Evolutionary conservation across 83 land plant genomes (phyloP), one percentile per base, ranked within the genome.

Genomic region (Picea mariana): DNA sequence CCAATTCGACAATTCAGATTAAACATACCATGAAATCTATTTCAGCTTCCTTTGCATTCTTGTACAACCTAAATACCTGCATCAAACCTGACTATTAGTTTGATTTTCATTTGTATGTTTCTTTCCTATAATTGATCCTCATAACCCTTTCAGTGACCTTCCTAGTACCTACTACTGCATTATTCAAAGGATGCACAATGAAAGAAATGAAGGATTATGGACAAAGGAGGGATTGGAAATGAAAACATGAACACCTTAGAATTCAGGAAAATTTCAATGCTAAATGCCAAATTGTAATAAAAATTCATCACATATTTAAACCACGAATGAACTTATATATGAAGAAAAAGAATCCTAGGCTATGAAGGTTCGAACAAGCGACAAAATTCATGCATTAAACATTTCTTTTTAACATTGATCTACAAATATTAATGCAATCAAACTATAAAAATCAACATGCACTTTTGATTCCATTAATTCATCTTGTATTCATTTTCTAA

Each of bases 21-120:
- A 27, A 75, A 77, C 94, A 86, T 90, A 96, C 99, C 34, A 84
- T 82, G 73, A 86, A 96, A 66, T 96, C 96, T 34, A 96, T 72
- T 88, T 96, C 99, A 67, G 80, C 95, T 86, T 94, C 91, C 65
- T 94, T 95, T 83, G 88, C 89, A 15, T 78, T 90, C 83, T 90
- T 93, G 89, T 89, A 88, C 6, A 93, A 66, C 83, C 99, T 87
- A 20, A 88, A 84, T 24, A 93, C 86, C 99, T 96, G 92, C 81
- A 88, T 75, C 75, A 82, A 34, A 69, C 2, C 73, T 69, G 40
- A 44, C 9, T 42, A 44, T 72, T n/a, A 72, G 76, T 0, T 72
- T 72, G n/a, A 44, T 72, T 44, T 72, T 47, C 21, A 40, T 72
- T 42, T 72, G 76, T 9, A 44, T n/a, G 40, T 1, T 9, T 9